These are phyloP conservation scores for Leccinum subrobustum DNA, from an alignment of 1,284 basidiomycete genomes.

Conservation along the genomic window DNA sequence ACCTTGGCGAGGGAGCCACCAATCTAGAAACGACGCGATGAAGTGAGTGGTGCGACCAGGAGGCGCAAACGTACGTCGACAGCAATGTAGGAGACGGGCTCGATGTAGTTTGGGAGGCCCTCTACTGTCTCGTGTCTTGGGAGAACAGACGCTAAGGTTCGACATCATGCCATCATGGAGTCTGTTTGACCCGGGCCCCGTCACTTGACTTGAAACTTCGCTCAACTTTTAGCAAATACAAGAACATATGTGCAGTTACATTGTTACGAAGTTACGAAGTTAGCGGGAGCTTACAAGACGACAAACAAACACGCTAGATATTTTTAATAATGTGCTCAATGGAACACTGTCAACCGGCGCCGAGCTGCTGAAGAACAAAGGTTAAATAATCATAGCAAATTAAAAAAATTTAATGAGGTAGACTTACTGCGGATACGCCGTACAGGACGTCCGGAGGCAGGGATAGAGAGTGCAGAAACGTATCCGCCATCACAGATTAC, in stretches of 20 bases:
- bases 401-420: neutral
- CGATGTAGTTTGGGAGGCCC: constrained; percentile 92
- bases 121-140: constrained; percentile 85
- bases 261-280: too few relatives aligned
- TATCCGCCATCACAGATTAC: neutral
- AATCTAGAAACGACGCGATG: constrained; percentile 53
- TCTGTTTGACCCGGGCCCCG: too few relatives aligned
- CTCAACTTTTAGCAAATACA: too few relatives aligned
- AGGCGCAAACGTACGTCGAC: constrained; percentile 73
- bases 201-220: too few relatives aligned
- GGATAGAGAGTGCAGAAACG: neutral
- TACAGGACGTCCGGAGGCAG: neutral
- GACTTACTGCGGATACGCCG: neutral
- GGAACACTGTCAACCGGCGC: neutral
- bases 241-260: too few relatives aligned
- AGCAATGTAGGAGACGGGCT: constrained; percentile 94
- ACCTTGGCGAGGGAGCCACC: constrained; percentile 98
- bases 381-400: neutral
- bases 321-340: neutral
- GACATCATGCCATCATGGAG: too few relatives aligned
- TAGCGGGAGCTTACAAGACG: too few relatives aligned
- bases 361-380: neutral
- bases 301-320: too few relatives aligned
- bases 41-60: constrained; percentile 2
- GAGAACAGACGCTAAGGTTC: neutral